Conservation (phyloP, 768 basidiomycete species). For the Neoboletus magnificus region DNA sequence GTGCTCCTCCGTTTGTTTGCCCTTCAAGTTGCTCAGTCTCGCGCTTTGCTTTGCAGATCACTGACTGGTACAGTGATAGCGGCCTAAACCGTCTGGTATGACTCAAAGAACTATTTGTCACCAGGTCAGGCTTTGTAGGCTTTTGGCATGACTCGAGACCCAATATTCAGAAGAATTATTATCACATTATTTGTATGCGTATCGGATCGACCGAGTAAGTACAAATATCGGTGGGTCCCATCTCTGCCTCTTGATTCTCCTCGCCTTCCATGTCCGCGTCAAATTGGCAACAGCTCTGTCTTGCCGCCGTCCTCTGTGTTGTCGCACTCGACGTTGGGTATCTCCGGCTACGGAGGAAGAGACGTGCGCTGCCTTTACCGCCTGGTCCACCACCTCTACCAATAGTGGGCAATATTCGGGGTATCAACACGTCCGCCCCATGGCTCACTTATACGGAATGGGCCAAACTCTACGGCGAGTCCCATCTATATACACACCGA, state of each 20-base stretch:
- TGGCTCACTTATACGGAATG: conserved; percentile 23
- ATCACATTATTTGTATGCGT: background rate
- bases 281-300: conserved; percentile 11
- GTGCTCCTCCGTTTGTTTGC: background rate
- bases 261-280: background rate
- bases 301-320: conserved; percentile 10
- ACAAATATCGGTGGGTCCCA: background rate
- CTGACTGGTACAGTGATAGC: background rate
- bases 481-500: background rate
- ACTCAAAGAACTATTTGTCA: background rate
- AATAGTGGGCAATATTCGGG: conserved; percentile 19
- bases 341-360: conserved; percentile 3
- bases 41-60: background rate
- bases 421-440: conserved; percentile 8
- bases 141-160: background rate
- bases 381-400: conserved; percentile 21
- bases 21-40: background rate
- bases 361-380: conserved; percentile 9
- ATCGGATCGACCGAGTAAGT: background rate
- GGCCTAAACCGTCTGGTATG: background rate
- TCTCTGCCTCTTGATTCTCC: background rate
- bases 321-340: conserved; percentile 1
- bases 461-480: conserved; percentile 15
- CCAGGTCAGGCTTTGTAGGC: background rate
- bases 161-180: background rate